Percentiles rank a stretch among this genome's conserved stretches.
Conservation (phyloP, 1,284 basidiomycete species). For the Papiliotrema laurentii region DNA sequence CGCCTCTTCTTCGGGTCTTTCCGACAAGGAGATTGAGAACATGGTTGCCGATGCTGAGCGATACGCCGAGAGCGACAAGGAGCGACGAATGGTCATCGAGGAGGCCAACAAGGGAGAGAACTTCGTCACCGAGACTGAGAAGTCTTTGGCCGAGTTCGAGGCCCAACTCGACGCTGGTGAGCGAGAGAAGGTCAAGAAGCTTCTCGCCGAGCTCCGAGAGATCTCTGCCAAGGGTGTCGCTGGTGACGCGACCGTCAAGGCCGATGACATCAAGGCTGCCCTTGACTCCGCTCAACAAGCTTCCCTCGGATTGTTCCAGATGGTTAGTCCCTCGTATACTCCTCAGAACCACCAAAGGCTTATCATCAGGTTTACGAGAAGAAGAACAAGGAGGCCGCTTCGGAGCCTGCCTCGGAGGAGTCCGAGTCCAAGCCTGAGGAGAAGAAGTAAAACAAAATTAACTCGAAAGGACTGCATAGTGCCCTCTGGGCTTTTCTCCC, state of each 20-base stretch:
- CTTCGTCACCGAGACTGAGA: constrained; percentile 91
- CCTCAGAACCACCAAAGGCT: constrained; percentile 4
- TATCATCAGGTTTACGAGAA: constrained; percentile 74
- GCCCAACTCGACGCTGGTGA: constrained; percentile 87
- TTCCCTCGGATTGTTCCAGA: constrained; percentile 95
- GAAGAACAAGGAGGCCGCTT: constrained; percentile 48
- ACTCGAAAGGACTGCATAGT: neutral
- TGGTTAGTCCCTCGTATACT: constrained; percentile 51
- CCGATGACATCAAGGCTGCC: constrained; percentile 87
- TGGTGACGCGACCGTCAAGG: constrained; percentile 73
- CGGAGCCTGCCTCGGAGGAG: constrained; percentile 7
- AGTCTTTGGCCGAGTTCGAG: constrained; percentile 94
- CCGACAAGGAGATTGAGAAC: constrained; percentile 93
- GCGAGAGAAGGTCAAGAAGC: constrained; percentile 87
- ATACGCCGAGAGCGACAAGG: constrained; percentile 87
- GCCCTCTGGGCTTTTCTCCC: too few species aligned
- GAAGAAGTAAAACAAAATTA: constrained; percentile 33
- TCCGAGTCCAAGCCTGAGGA: constrained; percentile 21
- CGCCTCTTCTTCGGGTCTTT: constrained; percentile 92
- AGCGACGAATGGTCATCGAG: constrained; percentile 83
- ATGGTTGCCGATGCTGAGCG: constrained; percentile 95
- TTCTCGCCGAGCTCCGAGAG: constrained; percentile 83
- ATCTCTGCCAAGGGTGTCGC: constrained; percentile 84
- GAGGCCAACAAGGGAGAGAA: constrained; percentile 96
- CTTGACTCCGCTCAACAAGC: constrained; percentile 95